Evolutionary conservation across 1,284 basidiomycete species (phyloP), one percentile per base, ranked within the genome.

Genomic region (Xerocomus minutiporus): DNA sequence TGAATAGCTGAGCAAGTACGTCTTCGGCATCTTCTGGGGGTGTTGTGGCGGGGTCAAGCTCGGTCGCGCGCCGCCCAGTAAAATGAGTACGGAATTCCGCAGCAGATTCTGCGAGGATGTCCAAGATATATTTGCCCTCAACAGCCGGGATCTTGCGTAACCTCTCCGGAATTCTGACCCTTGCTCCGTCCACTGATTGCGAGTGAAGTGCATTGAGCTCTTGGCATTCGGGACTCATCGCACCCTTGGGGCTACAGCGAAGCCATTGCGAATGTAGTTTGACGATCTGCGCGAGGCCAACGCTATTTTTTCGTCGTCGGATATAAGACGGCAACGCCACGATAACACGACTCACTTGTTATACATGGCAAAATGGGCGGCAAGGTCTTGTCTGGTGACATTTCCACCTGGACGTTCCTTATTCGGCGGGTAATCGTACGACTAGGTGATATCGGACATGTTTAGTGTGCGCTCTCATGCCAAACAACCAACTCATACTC

Each of bases 181-280:
- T 73, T 1, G 78, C 83, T 0, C 83, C 83, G 58, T 85, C 83
- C 2, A 85, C 83, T 3, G 77, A 81, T 51, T 83, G 80, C 3
- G 83, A 86, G 57, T 86, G 82, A 5, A 86, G 66, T 0, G 83
- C 83, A 55, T 84, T 85, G 29, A 86, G 70, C 59, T 86, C 83
- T 61, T 85, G 83, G 57, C 83, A 86, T 67, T 85, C 76, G 0
- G 75, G 66, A 60, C 79, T 78, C 58, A 84, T 70, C 0, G 83
- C 82, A n/a, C 83, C 83, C 45, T 76, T 66, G 0, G 79, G 75
- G 51, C 76, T 79, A 40, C 68, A 70, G 2, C 77, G 73, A 38
- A 78, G 75, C 83, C 83, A 86, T 65, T 79, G 78, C 2, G 73
- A 73, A 53, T 85, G 82, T 12, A 85, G 67, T 9, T 75, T 70